Conservation (phyloP, 805 yeast genomes). For the Jamesozyma gamospora region DNA sequence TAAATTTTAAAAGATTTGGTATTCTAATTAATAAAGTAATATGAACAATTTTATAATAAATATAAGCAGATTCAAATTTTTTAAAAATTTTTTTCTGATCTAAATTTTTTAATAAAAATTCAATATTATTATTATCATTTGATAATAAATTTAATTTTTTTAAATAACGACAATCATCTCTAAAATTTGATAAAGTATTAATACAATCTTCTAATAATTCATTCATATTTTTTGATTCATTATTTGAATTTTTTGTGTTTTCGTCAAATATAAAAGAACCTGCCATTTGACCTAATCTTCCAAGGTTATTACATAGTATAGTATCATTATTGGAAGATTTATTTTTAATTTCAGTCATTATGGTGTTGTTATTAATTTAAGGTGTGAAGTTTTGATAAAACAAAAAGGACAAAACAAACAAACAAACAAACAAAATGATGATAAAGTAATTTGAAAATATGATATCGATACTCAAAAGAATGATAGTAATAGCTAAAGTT, state of each 20-base stretch:
- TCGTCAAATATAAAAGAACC: slow-evolving; percentile 13
- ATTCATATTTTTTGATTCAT: slow-evolving; percentile 16
- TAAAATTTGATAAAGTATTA: slow-evolving; percentile 25
- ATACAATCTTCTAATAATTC: slow-evolving; percentile 22
- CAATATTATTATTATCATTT: neutral
- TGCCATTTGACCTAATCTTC: slow-evolving; percentile 10
- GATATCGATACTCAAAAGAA: no score
- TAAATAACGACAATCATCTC: slow-evolving; percentile 22
- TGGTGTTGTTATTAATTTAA: no score
- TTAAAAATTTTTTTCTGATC: slow-evolving; percentile 9
- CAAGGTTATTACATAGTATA: slow-evolving; percentile 4
- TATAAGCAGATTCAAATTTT: slow-evolving; percentile 25
- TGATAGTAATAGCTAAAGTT: no score
- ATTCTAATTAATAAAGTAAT: slow-evolving; percentile 20
- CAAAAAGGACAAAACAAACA: no score
- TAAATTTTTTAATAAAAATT: neutral
- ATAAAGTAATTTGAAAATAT: no score
- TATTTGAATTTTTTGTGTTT: slow-evolving; percentile 3
- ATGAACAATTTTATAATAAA: slow-evolving; percentile 29
- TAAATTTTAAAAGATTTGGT: slow-evolving; percentile 21
- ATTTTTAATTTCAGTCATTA: neutral
- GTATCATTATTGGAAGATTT: neutral
- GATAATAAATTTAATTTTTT: slow-evolving; percentile 5
- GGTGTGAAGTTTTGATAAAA: no score
- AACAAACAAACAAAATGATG: no score